These are phyloP conservation scores for Tephrocybe sp. DNA, from an alignment of 768 basidiomycete genomes.

Conservation along the genomic window DNA sequence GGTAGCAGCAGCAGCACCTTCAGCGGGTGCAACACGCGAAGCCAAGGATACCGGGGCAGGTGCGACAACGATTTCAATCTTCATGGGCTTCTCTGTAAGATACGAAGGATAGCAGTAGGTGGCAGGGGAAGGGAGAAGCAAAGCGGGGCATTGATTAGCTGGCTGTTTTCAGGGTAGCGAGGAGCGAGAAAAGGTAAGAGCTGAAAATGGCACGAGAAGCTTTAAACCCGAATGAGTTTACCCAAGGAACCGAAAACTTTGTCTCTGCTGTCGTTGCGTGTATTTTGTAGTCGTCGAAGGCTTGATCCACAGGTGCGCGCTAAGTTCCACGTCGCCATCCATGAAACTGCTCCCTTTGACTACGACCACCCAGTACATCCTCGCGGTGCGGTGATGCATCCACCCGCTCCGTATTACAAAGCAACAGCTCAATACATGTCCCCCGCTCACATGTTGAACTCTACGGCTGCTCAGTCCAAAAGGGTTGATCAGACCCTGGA, in stretches of 20 bases:
- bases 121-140: constrained; percentile 33
- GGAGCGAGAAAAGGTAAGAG: constrained; percentile 42
- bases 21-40: constrained; percentile 81
- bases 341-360: neutral
- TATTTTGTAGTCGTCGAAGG: constrained; percentile 9
- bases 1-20: constrained; percentile 28
- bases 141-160: constrained; percentile 48
- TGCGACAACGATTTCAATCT: constrained; percentile 96
- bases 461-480: constrained; percentile 5
- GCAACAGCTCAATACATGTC: neutral
- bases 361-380: constrained; percentile 1
- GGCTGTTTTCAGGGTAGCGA: constrained; percentile 40
- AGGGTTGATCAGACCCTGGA: constrained; percentile 16
- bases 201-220: constrained; percentile 23
- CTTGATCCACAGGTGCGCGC: constrained; percentile 13
- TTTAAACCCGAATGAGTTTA: constrained; percentile 34
- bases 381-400: constrained; percentile 1
- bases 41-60: constrained; percentile 72
- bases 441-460: neutral
- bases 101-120: constrained; percentile 33
- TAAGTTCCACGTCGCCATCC: constrained; percentile 2
- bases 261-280: constrained; percentile 35
- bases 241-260: constrained; percentile 34
- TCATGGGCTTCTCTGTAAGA: constrained; percentile 90
- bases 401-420: constrained; percentile 6